Evolutionary conservation across 2,329 filamentous ascomycete species (phyloP), one percentile per base, ranked within the genome.

Genomic region (Colletotrichum lupini): DNA sequence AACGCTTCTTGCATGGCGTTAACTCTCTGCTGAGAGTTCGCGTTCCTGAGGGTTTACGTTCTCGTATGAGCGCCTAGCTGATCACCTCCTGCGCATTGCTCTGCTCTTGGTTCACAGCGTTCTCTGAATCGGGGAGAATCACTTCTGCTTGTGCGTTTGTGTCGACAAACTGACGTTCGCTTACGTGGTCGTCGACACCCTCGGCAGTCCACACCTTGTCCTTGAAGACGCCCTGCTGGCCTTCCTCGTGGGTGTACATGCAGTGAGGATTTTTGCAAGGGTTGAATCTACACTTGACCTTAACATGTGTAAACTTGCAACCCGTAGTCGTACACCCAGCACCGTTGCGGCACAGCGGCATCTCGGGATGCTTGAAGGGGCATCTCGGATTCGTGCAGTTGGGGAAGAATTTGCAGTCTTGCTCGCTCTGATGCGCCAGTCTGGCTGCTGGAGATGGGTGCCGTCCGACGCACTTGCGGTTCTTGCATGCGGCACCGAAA

Each of bases 401-500:
- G 72, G 95, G 95, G 82, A 91, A 97, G 87, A 95, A 98, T 80
- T 93, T 94, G 90, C 95, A 98, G 79, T 97, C 92, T 81, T 94
- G 92, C 81, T 97, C 93, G 72, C 91, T 89, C 83, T 97, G 93
- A 81, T 96, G 94, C 30, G 92, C 91, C 64, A 90, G 85, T 81
- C 92, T 94, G 77, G 93, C 90, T 6, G 96, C 95, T 1, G 97
- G 97, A 7, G 95, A 98, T 2, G 97, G 97, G 82, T 99, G 97
- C 72, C 95, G 94, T 35, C 90, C 95, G 9, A 93, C 94, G 80
- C 97, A 99, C 85, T 98, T 98, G 79, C 91, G 89, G 87, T 98
- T 99, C 85, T 97, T 97, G 90, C 97, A 99, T 9, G 95, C 95
- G 2, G 92, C 95, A 24, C 95, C 96, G 78, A 94, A 98, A 22